Evolutionary conservation across 2,329 filamentous ascomycete species (phyloP).

Genomic region (Berkeleyomyces basicola): DNA sequence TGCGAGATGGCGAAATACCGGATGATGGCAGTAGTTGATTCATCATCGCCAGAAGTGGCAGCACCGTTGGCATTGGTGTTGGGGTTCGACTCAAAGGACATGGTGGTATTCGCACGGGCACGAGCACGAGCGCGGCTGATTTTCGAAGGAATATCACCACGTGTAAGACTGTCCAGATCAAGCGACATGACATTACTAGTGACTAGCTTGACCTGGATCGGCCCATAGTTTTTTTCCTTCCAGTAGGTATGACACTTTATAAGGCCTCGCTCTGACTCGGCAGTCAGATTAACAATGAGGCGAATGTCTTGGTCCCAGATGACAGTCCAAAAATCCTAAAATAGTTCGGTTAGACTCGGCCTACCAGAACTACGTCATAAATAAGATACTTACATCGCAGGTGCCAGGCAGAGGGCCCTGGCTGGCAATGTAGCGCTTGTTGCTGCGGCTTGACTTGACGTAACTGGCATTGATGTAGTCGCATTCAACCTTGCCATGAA

Average conservation of each 20-base stretch:
- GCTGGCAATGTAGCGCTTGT: conserved; percentile 89
- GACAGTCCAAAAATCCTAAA: conserved; percentile 89
- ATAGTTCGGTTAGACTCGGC: neutral
- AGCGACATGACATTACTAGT: conserved; percentile 72
- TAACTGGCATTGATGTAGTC: conserved; percentile 96
- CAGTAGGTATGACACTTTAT: conserved; percentile 93
- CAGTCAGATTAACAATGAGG: conserved; percentile 91
- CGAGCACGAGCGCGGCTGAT: conserved; percentile 21
- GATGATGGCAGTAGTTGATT: conserved; percentile 54
- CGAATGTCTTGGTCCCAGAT: conserved; percentile 94
- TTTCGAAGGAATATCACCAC: neutral
- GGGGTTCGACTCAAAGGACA: conserved; percentile 13
- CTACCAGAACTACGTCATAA: neutral
- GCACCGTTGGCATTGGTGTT: neutral
- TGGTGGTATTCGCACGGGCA: conserved; percentile 22
- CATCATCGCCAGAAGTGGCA: conserved; percentile 30
- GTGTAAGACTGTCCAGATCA: conserved; percentile 35
- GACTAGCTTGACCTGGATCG: conserved; percentile 55
- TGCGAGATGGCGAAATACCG: conserved; percentile 79
- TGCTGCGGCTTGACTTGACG: conserved; percentile 60
- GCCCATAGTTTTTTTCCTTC: conserved; percentile 62
- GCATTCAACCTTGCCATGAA: conserved; percentile 54
- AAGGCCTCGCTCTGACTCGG: conserved; percentile 82
- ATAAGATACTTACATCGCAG: conserved; percentile 49
- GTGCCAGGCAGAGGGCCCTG: conserved; percentile 88